phyloP scores from a whole-genome alignment of 2,329 filamentous ascomycete species.

The Pleomassaria siparia region DNA sequence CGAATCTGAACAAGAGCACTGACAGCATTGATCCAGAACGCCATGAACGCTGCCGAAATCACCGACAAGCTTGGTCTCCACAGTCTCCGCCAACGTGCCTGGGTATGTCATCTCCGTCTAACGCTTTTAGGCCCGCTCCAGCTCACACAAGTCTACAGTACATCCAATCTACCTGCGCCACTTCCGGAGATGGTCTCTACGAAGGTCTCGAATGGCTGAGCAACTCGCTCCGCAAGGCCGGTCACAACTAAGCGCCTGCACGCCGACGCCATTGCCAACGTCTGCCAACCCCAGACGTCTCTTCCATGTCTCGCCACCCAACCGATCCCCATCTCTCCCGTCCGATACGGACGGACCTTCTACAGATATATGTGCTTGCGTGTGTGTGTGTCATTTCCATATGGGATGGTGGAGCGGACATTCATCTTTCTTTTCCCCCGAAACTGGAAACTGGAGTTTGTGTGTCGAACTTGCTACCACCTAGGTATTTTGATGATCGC shows the following conservation, averaged over 20 bases:
- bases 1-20: slow-evolving; percentile 10
- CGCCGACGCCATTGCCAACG: slow-evolving; percentile 27
- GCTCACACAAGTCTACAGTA: slow-evolving; percentile 58
- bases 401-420: slow-evolving; percentile 41
- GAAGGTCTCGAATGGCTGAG: slow-evolving; percentile 79
- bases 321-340: slow-evolving; percentile 10
- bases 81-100: slow-evolving; percentile 96
- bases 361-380: slow-evolving; percentile 35
- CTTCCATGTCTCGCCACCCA: slow-evolving; percentile 3
- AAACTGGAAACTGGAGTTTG: slow-evolving; percentile 35
- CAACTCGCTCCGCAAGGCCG: slow-evolving; percentile 57
- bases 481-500: slow-evolving; percentile 13
- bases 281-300: slow-evolving; percentile 24
- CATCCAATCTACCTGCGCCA: slow-evolving; percentile 99
- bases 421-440: slow-evolving; percentile 24
- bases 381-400: slow-evolving; percentile 32
- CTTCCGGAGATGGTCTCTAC: slow-evolving; percentile 98
- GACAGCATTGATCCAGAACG: slow-evolving; percentile 66
- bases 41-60: slow-evolving; percentile 99
- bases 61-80: slow-evolving; percentile 99
- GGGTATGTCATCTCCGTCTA: slow-evolving; percentile 68
- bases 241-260: slow-evolving; percentile 47
- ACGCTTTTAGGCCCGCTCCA: background rate
- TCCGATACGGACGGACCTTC: slow-evolving; percentile 18
- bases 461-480: slow-evolving; percentile 26